Percentiles rank a stretch among this genome's conserved stretches.
Conservation (phyloP, 345 rosid species). For the Eutrema japonicum region DNA sequence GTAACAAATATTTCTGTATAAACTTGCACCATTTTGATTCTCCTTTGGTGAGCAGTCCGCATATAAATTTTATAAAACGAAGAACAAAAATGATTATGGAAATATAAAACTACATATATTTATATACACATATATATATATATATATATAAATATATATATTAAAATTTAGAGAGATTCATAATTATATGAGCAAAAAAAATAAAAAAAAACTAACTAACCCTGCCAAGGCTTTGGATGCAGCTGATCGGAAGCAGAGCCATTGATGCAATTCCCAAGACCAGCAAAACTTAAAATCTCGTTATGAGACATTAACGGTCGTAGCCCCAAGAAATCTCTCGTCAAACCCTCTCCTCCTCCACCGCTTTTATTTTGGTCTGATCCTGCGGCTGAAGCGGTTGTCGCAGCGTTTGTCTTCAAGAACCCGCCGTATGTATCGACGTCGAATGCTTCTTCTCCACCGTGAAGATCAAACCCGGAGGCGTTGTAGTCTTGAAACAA, state of each 20-base stretch:
- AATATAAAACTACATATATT: constrained; percentile 12
- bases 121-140: constrained; percentile 4
- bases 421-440: constrained; percentile 51
- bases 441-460: constrained; percentile 46
- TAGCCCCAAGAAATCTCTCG: constrained; percentile 88
- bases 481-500: constrained; percentile 56
- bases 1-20: constrained; percentile 23
- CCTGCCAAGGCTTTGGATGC: constrained; percentile 67
- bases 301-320: constrained; percentile 67
- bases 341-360: constrained; percentile 58
- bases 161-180: constrained; percentile 6
- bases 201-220: constrained; percentile 45
- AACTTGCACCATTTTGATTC: constrained; percentile 27
- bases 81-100: constrained; percentile 7
- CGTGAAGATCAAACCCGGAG: constrained; percentile 47
- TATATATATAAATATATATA: constrained; percentile 8
- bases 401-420: constrained; percentile 44
- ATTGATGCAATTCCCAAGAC: constrained; percentile 63
- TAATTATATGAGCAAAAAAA: constrained; percentile 14
- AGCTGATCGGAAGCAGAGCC: constrained; percentile 52
- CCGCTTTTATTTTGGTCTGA: constrained; percentile 34
- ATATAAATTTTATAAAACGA: constrained; percentile 20
- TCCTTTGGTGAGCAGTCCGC: constrained; percentile 23
- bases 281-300: constrained; percentile 72
- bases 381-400: constrained; percentile 18